These are phyloP conservation scores for Aureobasidium leucospermi DNA, from an alignment of 2,329 filamentous ascomycete genomes.

Conservation along the genomic window DNA sequence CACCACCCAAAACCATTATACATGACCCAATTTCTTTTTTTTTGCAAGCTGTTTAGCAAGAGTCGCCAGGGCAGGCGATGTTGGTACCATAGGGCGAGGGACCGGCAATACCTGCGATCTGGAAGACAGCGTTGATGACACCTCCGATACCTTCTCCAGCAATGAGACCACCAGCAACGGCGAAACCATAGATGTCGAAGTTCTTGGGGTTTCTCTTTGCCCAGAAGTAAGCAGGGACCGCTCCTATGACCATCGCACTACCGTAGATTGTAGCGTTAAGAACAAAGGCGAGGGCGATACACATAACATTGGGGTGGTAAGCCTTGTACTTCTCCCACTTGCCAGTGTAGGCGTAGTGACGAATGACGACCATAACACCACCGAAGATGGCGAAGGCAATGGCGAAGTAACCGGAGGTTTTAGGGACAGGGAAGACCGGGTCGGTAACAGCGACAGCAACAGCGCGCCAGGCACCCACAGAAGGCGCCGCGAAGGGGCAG, in stretches of 20 bases:
- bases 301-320: constrained; percentile 57
- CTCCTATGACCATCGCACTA: constrained; percentile 52
- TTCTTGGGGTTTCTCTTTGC: constrained; percentile 43
- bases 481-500: constrained; percentile 57
- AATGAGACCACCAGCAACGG: constrained; percentile 53
- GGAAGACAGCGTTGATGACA: constrained; percentile 51
- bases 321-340: constrained; percentile 46
- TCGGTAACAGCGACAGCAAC: constrained; percentile 57
- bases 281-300: constrained; percentile 52
- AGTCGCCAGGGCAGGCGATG: constrained; percentile 34
- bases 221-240: constrained; percentile 47
- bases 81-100: constrained; percentile 34
- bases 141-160: constrained; percentile 58
- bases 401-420: constrained; percentile 50
- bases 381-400: constrained; percentile 49
- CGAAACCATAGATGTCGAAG: constrained; percentile 55
- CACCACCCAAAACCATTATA: not conserved
- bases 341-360: constrained; percentile 50
- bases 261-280: constrained; percentile 51
- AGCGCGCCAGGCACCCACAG: constrained; percentile 59
- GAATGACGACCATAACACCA: constrained; percentile 44
- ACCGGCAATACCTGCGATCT: constrained; percentile 38
- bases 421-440: constrained; percentile 49
- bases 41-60: constrained; percentile 20
- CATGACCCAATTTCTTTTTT: not conserved